These are phyloP conservation scores for Saccharomyces hybrid DNA, from an alignment of 1,139 yeast genomes.

Conservation along the genomic window DNA sequence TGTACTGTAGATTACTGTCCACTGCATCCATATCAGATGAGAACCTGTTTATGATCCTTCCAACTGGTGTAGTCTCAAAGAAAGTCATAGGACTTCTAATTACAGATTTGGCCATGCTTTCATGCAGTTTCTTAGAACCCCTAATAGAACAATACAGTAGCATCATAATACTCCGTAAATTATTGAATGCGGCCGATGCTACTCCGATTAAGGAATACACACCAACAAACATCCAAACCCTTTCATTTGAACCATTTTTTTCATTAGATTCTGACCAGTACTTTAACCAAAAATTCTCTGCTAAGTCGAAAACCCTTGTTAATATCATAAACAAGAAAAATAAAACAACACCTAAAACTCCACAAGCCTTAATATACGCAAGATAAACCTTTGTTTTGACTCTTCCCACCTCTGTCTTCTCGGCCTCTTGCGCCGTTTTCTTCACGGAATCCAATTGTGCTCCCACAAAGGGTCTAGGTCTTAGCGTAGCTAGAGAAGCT, in stretches of 20 bases:
- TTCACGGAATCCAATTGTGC: slow-evolving; percentile 24
- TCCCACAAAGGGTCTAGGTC: slow-evolving; percentile 22
- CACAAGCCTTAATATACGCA: slow-evolving; percentile 63
- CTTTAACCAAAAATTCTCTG: slow-evolving; percentile 52
- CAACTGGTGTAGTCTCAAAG: slow-evolving; percentile 74
- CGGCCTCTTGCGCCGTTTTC: slow-evolving; percentile 37
- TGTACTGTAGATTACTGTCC: slow-evolving; percentile 47
- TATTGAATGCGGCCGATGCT: slow-evolving; percentile 43
- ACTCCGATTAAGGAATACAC: slow-evolving; percentile 53
- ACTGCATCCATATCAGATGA: slow-evolving; percentile 62
- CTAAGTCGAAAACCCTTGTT: slow-evolving; percentile 43
- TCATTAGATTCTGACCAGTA: slow-evolving; percentile 51
- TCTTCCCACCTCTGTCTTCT: slow-evolving; percentile 49
- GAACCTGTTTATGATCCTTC: slow-evolving; percentile 64
- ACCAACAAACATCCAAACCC: slow-evolving; percentile 47
- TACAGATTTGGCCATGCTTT: slow-evolving; percentile 54
- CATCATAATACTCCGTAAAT: slow-evolving; percentile 47
- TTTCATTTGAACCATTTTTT: slow-evolving; percentile 41
- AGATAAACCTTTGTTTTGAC: slow-evolving; percentile 58
- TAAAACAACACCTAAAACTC: slow-evolving; percentile 42
- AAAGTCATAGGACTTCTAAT: slow-evolving; percentile 68
- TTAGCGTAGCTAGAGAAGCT: slow-evolving; percentile 54
- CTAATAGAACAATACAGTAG: slow-evolving; percentile 58
- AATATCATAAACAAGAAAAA: slow-evolving; percentile 39
- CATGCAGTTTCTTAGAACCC: slow-evolving; percentile 57